Conservation (phyloP, 768 basidiomycete genomes). For the Tylopilus rubrobrunneus region DNA sequence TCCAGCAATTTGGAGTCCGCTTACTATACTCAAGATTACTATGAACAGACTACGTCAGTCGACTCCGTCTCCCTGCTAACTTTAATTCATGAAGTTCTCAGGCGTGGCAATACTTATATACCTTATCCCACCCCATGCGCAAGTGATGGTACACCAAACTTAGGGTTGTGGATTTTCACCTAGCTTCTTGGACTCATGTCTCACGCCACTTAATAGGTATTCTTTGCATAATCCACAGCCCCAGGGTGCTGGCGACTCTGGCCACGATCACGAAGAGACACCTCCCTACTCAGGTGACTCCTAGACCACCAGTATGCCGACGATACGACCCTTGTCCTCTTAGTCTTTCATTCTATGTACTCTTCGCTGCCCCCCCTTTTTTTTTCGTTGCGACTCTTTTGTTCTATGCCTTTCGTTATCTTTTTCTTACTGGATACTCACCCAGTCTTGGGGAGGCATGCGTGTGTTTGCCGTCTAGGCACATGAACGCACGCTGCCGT, state of each 20-base stretch:
- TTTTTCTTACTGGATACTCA: background rate
- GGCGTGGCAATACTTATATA: conserved; percentile 3
- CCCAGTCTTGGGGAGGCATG: background rate
- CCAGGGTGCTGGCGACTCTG: background rate
- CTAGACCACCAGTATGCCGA: conserved; percentile 6
- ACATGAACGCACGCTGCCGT: conserved; percentile 21
- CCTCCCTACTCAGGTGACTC: conserved; percentile 1
- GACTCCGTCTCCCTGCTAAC: background rate
- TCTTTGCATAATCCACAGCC: background rate
- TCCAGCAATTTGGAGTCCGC: background rate
- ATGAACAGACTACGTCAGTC: conserved; percentile 13
- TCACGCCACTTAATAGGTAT: conserved; percentile 17
- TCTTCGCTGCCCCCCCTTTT: background rate
- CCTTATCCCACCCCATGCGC: background rate
- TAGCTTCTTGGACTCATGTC: conserved; percentile 2
- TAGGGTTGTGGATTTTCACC: conserved; percentile 15
- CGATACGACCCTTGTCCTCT: background rate
- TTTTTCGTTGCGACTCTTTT: background rate
- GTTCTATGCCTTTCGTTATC: background rate
- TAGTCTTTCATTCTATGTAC: conserved; percentile 1
- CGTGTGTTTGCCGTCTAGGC: conserved; percentile 2
- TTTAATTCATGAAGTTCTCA: conserved; percentile 2
- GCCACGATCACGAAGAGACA: conserved; percentile 2
- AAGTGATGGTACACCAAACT: conserved; percentile 1
- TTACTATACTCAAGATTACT: conserved; percentile 8